Base-by-base conservation (phyloP, 75 land plant genomes). In the Adiantum capillusveneris region DNA sequence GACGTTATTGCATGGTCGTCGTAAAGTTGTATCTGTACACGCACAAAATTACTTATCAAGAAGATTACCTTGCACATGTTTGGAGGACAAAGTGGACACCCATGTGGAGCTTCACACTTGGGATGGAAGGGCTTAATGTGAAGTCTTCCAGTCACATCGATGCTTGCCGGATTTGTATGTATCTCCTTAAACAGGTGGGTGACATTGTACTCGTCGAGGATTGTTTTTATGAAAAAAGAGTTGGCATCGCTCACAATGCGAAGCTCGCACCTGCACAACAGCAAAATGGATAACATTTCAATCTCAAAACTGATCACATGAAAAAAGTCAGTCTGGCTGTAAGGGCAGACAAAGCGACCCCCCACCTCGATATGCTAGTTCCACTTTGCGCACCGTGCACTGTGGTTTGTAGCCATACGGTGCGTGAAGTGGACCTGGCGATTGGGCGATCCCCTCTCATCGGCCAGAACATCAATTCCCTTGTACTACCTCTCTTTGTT, bases 61-160 rank as follows among this genome's bases (percentile, higher is more conserved):
- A n/a, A n/a, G n/a, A n/a, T n/a, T 18, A 90, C 96, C 88, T 92
- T 92, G 83, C 97, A 92, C 88, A 92, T 87, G 44, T 92, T 92
- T 26, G 88, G 88, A 69, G 97, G 97, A 75, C 97, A 92, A 48
- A 64, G 73, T 36, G 17, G 48, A 75, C 97, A 92, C 16, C 82
- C 84, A 63, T 84, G 97, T 48, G 88, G 55, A 25, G 68, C 76
- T 1, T 37, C 55, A 29, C 51, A 29, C 43, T 66, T 72, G 31
- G 76, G 80, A 60, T 87, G 79, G 54, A 49, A 75, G 51, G 97
- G 97, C 11, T 28, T 44, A 43, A 92, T 85, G 63, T 84, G 78
- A 0, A 92, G 69, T 65, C 70, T 76, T 44, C 87, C 91, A 18
- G 60, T 42, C 19, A 78, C 80, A 52, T 77, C 84, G 6, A 87